These are phyloP conservation scores for Setaria italica DNA, from an alignment of 202 grass and related monocot species.

Conservation along the genomic window DNA sequence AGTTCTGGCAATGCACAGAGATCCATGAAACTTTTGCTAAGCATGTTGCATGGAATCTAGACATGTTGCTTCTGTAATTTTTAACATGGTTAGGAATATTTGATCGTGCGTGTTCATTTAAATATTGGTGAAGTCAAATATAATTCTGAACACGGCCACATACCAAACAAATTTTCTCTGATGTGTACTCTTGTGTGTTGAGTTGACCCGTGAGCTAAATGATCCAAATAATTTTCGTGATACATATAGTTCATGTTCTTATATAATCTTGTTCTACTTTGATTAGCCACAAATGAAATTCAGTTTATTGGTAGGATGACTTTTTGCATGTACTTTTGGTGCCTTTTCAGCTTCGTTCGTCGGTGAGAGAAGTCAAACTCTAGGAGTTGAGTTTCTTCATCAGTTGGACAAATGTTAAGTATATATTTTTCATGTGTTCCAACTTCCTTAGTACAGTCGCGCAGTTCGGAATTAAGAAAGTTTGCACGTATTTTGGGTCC, in stretches of 20 bases:
- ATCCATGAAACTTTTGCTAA: slow-evolving; percentile 12
- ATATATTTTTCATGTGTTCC: not conserved
- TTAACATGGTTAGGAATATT: not conserved
- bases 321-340: not conserved
- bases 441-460: too few relatives aligned
- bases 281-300: not conserved
- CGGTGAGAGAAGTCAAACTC: slow-evolving; percentile 8
- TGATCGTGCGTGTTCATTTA: slow-evolving; percentile 17
- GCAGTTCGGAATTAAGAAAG: not conserved
- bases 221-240: not conserved
- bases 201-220: slow-evolving; percentile 7
- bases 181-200: not conserved
- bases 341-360: not conserved
- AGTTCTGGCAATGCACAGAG: not conserved
- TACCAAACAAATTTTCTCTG: not conserved
- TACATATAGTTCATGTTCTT: not conserved
- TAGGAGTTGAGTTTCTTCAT: slow-evolving; percentile 2
- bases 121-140: not conserved
- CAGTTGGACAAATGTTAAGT: not conserved
- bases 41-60: slow-evolving; percentile 23
- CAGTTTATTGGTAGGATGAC: not conserved
- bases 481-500: not conserved
- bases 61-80: not conserved
- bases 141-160: not conserved
- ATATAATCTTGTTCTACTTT: not conserved